Evolutionary conservation across 345 rosid genomes (phyloP).

Genomic region (Syzygium jambos): DNA sequence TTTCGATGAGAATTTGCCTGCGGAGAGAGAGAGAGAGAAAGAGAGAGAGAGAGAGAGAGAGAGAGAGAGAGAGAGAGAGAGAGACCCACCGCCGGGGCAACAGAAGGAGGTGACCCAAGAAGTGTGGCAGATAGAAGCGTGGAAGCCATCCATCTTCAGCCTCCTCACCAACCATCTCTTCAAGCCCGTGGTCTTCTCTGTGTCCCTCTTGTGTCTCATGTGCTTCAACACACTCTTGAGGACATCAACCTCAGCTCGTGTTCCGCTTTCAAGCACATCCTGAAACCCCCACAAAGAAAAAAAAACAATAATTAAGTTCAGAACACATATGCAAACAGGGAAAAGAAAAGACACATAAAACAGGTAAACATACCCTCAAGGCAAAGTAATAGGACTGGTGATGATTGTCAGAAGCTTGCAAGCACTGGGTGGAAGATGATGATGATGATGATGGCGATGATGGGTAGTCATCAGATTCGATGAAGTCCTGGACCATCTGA

Average conservation of each 20-base stretch:
- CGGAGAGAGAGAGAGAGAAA: background rate
- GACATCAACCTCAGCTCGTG: constrained; percentile 22
- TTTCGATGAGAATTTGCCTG: background rate
- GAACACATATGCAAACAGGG: background rate
- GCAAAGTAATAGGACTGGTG: constrained; percentile 7
- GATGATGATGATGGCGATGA: background rate
- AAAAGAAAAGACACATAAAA: background rate
- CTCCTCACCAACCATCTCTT: constrained; percentile 31
- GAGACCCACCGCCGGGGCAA: constrained; percentile 35
- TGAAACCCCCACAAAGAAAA: background rate
- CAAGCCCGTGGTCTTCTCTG: constrained; percentile 7
- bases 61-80: too few species aligned
- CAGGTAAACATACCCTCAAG: constrained; percentile 21
- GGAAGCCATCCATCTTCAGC: constrained; percentile 36
- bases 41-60: too few species aligned
- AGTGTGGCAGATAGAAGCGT: constrained; percentile 38
- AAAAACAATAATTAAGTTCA: background rate
- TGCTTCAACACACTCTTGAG: constrained; percentile 20
- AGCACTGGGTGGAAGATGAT: constrained; percentile 2
- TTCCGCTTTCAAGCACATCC: constrained; percentile 27
- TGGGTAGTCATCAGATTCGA: constrained; percentile 32
- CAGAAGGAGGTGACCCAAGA: constrained; percentile 39
- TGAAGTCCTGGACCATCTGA: constrained; percentile 53
- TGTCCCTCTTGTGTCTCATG: constrained; percentile 18
- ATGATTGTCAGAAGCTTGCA: background rate